Evolutionary conservation across 2,329 filamentous ascomycete species (phyloP).

Genomic region (Monosporascus sp.): DNA sequence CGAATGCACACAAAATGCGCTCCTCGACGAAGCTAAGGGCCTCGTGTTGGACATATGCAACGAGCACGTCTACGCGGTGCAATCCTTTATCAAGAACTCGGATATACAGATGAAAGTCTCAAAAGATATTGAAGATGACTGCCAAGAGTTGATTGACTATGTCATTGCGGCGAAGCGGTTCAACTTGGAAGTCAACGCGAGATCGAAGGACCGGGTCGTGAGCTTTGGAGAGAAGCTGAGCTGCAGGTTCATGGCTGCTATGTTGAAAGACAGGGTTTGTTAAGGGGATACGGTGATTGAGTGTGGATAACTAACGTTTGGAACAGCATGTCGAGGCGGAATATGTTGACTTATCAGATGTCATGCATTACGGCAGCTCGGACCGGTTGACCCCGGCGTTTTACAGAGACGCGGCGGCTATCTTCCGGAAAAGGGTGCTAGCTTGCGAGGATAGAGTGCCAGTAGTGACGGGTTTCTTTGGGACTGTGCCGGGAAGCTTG

Average conservation of each 20-base stretch:
- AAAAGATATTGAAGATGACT: slow-evolving; percentile 69
- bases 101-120: slow-evolving; percentile 54
- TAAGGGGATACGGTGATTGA: slow-evolving; percentile 1
- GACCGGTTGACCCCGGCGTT: slow-evolving; percentile 61
- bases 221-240: slow-evolving; percentile 95
- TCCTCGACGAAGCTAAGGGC: slow-evolving; percentile 60
- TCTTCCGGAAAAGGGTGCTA: slow-evolving; percentile 58
- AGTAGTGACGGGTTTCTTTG: slow-evolving; percentile 90
- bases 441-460: slow-evolving; percentile 65
- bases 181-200: slow-evolving; percentile 69
- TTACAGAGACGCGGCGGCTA: slow-evolving; percentile 58
- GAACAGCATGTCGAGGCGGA: slow-evolving; percentile 69
- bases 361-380: slow-evolving; percentile 61
- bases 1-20: slow-evolving; percentile 45
- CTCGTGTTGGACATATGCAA: slow-evolving; percentile 76
- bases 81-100: slow-evolving; percentile 53
- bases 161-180: slow-evolving; percentile 58
- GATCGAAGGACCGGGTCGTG: slow-evolving; percentile 81
- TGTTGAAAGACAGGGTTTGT: slow-evolving; percentile 67
- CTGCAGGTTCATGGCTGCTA: slow-evolving; percentile 81
- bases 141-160: slow-evolving; percentile 72
- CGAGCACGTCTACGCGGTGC: slow-evolving; percentile 73
- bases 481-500: slow-evolving; percentile 83
- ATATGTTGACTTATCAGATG: slow-evolving; percentile 83
- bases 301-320: slow-evolving; percentile 20